Percentiles rank a stretch among this genome's conserved stretches.
Evolutionary conservation across 2,329 filamentous ascomycete genomes (phyloP).

Genomic region (Hypomyces perniciosus): DNA sequence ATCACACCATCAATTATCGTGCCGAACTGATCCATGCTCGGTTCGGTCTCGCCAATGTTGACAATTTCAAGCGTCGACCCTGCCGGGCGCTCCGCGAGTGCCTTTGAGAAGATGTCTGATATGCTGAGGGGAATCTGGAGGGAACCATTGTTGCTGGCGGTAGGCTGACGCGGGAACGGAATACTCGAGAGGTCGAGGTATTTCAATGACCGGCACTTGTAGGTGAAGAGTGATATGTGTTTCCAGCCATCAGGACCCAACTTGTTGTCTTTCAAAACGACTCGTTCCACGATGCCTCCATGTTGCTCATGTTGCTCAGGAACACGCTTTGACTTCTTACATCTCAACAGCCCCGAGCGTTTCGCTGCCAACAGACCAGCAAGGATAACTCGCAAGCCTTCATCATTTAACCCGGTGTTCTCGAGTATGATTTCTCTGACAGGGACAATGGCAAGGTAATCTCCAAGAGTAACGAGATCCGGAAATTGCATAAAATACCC

Average conservation of each 20-base stretch:
- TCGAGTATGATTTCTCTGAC: conserved; percentile 82
- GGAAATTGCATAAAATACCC: conserved; percentile 77
- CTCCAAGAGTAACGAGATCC: conserved; percentile 81
- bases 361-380: conserved; percentile 80
- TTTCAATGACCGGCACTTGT: conserved; percentile 82
- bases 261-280: conserved; percentile 89
- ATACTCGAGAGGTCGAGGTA: conserved; percentile 82
- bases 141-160: conserved; percentile 22
- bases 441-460: conserved; percentile 90
- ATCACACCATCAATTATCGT: conserved; percentile 77
- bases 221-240: conserved; percentile 81
- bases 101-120: conserved; percentile 64
- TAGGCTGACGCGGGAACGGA: conserved; percentile 56
- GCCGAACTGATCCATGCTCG: conserved; percentile 65
- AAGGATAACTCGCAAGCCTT: conserved; percentile 78
- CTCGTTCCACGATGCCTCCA: conserved; percentile 74
- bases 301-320: conserved; percentile 45
- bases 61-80: conserved; percentile 75
- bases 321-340: conserved; percentile 40
- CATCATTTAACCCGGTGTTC: conserved; percentile 80
- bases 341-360: conserved; percentile 49
- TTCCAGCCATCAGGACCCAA: conserved; percentile 86
- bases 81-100: conserved; percentile 69
- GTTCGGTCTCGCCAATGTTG: conserved; percentile 71
- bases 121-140: conserved; percentile 29